Evolutionary conservation across 805 yeast species (phyloP).

Genomic region (Candida nanaspora): DNA sequence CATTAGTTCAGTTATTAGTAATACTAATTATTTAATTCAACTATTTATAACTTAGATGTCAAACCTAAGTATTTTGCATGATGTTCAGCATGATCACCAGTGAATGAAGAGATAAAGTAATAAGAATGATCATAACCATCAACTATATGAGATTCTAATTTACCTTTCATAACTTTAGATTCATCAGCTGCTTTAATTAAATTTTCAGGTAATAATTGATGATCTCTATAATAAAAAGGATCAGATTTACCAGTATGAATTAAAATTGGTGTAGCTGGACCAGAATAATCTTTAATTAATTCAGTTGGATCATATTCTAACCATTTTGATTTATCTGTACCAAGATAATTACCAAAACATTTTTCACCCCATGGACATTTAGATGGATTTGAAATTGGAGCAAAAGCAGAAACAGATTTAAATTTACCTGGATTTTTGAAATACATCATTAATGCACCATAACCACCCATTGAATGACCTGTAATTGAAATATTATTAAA

Average conservation of each 20-base stretch:
- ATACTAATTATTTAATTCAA: too few species aligned
- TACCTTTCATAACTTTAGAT: slow-evolving; percentile 45
- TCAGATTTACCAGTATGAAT: slow-evolving; percentile 82
- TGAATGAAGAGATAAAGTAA: slow-evolving; percentile 75
- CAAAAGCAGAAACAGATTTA: slow-evolving; percentile 79
- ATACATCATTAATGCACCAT: slow-evolving; percentile 71
- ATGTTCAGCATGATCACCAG: slow-evolving; percentile 75
- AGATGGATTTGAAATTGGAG: slow-evolving; percentile 82
- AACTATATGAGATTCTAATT: slow-evolving; percentile 52
- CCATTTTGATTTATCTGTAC: slow-evolving; percentile 58
- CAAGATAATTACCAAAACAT: slow-evolving; percentile 74
- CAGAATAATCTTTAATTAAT: slow-evolving; percentile 50
- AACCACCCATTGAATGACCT: slow-evolving; percentile 99
- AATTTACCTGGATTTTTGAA: slow-evolving; percentile 65
- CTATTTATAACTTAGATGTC: slow-evolving; percentile 14
- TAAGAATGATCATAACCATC: slow-evolving; percentile 91
- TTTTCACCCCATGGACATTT: slow-evolving; percentile 83
- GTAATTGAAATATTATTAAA: slow-evolving; percentile 62
- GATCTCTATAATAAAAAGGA: slow-evolving; percentile 45
- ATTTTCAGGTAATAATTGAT: slow-evolving; percentile 70
- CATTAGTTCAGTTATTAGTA: too few species aligned
- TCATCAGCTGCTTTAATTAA: slow-evolving; percentile 54
- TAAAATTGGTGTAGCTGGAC: slow-evolving; percentile 50
- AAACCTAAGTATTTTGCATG: slow-evolving; percentile 56
- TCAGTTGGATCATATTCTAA: slow-evolving; percentile 76